Evolutionary conservation across 129 eudicot genomes (phyloP).

Genomic region (Pseudognaphalium luteoalbum): DNA sequence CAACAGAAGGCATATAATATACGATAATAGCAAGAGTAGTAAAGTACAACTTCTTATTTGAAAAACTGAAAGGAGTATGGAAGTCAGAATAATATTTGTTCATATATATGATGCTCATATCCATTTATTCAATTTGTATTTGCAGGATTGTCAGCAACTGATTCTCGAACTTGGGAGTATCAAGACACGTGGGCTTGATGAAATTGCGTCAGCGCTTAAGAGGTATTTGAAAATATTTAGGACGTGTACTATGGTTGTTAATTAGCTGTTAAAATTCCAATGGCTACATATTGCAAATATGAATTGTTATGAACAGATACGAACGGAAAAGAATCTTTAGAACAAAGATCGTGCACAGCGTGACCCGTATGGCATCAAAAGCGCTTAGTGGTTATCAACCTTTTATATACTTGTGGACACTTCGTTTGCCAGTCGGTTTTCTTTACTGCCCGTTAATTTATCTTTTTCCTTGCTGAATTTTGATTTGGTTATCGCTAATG

Average conservation of each 20-base stretch:
- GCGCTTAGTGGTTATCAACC: constrained; percentile 31
- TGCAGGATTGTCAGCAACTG: constrained; percentile 42
- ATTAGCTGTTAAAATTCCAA: neutral
- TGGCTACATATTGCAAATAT: neutral
- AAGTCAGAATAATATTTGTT: neutral
- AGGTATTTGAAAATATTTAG: constrained; percentile 24
- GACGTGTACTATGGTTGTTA: neutral
- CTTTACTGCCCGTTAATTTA: neutral
- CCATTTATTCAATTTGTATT: neutral
- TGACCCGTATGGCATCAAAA: constrained; percentile 44
- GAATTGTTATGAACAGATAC: constrained; percentile 23
- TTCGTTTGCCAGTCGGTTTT: constrained; percentile 16
- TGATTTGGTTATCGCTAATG: neutral
- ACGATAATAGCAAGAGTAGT: too few species aligned
- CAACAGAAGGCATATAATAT: neutral
- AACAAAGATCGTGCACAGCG: constrained; percentile 32
- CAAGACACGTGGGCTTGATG: constrained; percentile 14
- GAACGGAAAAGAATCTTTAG: constrained; percentile 39
- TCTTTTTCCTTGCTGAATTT: neutral
- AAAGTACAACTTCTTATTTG: neutral
- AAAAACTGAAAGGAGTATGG: too few species aligned
- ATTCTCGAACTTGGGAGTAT: constrained; percentile 39
- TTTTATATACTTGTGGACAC: neutral
- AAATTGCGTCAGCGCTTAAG: constrained; percentile 32
- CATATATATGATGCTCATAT: neutral